Evolutionary conservation across 1,284 basidiomycete genomes (phyloP), one percentile per base, ranked within the genome.

Genomic region (Ceratobasidium sp.): DNA sequence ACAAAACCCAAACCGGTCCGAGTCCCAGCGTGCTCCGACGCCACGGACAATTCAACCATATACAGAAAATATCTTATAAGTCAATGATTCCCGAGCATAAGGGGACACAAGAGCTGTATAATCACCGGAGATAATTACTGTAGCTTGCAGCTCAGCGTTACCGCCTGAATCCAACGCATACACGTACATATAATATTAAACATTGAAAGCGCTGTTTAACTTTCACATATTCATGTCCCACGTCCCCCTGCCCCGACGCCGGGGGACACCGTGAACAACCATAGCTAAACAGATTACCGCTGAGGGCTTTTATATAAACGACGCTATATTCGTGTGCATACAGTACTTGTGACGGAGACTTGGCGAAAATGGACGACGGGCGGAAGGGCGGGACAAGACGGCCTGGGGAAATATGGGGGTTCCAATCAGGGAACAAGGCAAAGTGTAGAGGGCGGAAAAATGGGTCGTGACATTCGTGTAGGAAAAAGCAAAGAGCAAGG

Each of bases 381-480:
- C n/a, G n/a, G 63, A 27, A 41, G 48, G 29, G 57, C 44, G 7
- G 56, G 27, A 54, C 27, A 41, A 59, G 57, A 24, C 33, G 17
- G 19, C 19, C 66, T 29, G 36, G 53, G 51, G 57, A 27, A 57
- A 57, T 67, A 67, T 67, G 47, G 64, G 54, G 36, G 36, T 36
- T 27, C 50, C 50, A 47, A 59, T 27, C 36, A 11, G 36, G 36
- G 11, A 41, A 4, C 6, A 41, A 11, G 36, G 36, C 11, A 11
- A 41, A 41, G 11, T 11, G 45, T 33, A 24, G 69, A 36, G 36
- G 33, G 57, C 24, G 65, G 41, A 44, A 50, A 66, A 63, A 71
- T 62, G 73, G 56, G 67, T 73, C 74, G 72, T 75, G 75, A 53
- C 76, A 71, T 74, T 80, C 77, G 77, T 80, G 75, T 78, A 77